Evolutionary conservation across 139 green algal genomes (phyloP).

Genomic region (Medakamo hakoo): DNA sequence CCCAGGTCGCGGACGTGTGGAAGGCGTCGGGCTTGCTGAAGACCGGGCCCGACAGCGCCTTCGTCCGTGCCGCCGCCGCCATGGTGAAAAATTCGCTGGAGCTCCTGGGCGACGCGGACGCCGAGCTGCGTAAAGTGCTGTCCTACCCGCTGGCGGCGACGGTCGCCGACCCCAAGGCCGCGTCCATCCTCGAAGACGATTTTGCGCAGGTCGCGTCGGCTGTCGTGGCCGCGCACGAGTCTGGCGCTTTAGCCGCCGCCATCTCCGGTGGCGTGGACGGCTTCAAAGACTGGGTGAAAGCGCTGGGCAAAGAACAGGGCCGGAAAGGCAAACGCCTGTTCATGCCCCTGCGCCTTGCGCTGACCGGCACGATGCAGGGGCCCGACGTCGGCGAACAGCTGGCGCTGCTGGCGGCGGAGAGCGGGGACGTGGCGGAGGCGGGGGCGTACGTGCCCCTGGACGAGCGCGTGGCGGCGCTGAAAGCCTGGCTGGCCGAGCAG

Average conservation of each 20-base stretch:
- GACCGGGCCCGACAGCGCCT: conserved; percentile 27
- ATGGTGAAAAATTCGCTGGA: conserved; percentile 39
- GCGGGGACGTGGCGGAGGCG: conserved; percentile 33
- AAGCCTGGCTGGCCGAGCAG: conserved; percentile 21
- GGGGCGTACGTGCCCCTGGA: conserved; percentile 33
- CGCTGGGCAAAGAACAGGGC: conserved; percentile 78
- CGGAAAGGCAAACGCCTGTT: conserved; percentile 97
- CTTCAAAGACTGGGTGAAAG: conserved; percentile 81
- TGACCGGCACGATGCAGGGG: conserved; percentile 74
- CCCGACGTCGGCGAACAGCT: conserved; percentile 78
- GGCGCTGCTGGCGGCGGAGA: conserved; percentile 42
- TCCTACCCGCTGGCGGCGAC: conserved; percentile 79
- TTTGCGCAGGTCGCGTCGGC: conserved; percentile 53
- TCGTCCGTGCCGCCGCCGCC: conserved; percentile 28
- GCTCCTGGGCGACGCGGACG: conserved; percentile 43
- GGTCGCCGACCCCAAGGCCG: conserved; percentile 28
- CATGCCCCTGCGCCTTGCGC: conserved; percentile 84
- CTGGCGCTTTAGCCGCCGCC: conserved; percentile 56
- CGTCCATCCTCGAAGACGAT: conserved; percentile 51
- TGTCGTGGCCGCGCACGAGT: conserved; percentile 56
- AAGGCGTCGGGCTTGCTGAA: conserved; percentile 38
- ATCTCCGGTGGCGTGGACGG: conserved; percentile 37
- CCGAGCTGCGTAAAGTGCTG: conserved; percentile 48
- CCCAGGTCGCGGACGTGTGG: conserved; percentile 27
- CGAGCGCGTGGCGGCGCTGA: conserved; percentile 45